Conservation (phyloP, 345 rosid species). For the Rhizophora mangle region DNA sequence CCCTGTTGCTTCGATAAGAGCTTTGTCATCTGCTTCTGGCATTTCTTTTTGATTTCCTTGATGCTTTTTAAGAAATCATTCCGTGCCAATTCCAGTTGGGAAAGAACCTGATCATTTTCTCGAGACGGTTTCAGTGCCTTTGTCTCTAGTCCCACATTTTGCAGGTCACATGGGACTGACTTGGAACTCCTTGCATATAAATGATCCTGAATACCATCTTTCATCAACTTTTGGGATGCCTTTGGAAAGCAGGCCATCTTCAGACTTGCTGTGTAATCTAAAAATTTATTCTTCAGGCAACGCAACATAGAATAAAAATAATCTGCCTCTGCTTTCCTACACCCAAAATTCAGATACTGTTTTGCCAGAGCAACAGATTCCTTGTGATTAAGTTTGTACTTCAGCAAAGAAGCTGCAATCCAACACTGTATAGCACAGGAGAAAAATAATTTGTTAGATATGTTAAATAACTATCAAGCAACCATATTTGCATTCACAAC, state of each 20-base stretch:
- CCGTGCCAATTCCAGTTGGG: constrained; percentile 32
- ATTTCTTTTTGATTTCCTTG: constrained; percentile 46
- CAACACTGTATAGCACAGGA: constrained; percentile 57
- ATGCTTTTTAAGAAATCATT: constrained; percentile 49
- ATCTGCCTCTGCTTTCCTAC: constrained; percentile 66
- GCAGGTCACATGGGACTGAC: constrained; percentile 13
- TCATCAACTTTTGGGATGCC: constrained; percentile 23
- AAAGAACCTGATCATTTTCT: constrained; percentile 34
- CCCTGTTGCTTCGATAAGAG: constrained; percentile 40
- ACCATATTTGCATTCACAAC: no score
- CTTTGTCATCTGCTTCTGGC: constrained; percentile 44
- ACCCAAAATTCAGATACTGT: constrained; percentile 52
- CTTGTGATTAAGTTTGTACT: constrained; percentile 55
- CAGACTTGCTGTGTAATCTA: constrained; percentile 29
- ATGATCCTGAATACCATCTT: constrained; percentile 23
- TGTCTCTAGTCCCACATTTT: constrained; percentile 22
- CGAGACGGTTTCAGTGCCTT: constrained; percentile 24
- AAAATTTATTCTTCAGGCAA: constrained; percentile 58
- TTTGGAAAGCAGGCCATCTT: constrained; percentile 27
- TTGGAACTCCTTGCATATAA: constrained; percentile 25
- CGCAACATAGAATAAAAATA: constrained; percentile 49
- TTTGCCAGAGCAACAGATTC: constrained; percentile 68
- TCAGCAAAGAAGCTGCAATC: constrained; percentile 70
- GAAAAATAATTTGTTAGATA: neutral
- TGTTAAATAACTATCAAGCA: no score